phyloP scores from a whole-genome alignment of 1,284 basidiomycete species.

The Papiliotrema terrestris region DNA sequence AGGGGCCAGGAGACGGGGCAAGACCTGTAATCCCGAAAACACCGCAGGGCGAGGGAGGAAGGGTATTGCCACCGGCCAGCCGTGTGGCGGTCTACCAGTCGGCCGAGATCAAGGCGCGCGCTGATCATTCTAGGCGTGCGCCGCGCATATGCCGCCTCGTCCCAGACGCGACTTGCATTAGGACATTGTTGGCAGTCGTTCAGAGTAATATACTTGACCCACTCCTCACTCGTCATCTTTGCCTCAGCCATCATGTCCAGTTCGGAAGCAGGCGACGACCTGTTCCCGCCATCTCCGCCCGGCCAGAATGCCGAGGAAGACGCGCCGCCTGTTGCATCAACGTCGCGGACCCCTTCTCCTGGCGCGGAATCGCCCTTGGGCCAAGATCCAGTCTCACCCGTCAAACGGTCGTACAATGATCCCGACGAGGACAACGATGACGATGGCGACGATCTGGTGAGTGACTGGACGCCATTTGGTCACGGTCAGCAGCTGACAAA shows the following conservation, averaged over 20 bases:
- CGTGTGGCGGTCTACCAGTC: not conserved
- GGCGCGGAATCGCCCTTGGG: not conserved
- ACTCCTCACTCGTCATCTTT: not conserved
- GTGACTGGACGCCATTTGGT: not conserved
- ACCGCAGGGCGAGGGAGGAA: not conserved
- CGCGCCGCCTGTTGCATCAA: constrained; percentile 2
- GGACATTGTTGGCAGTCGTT: not conserved
- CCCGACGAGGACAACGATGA: constrained; percentile 18
- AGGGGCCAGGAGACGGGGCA: not conserved
- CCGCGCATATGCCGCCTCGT: not conserved
- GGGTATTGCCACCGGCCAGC: not conserved
- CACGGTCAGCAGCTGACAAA: not conserved
- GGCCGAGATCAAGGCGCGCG: not conserved
- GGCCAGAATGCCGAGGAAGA: constrained; percentile 3
- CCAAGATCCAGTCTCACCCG: not conserved
- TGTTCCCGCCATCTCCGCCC: constrained; percentile 30
- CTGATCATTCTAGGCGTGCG: not conserved
- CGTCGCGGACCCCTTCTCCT: not conserved
- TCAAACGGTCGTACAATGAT: not conserved
- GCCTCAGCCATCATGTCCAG: constrained; percentile 29
- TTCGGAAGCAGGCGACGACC: constrained; percentile 31
- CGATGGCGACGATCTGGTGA: constrained; percentile 26
- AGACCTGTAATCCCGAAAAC: no score
- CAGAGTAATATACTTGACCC: no score
- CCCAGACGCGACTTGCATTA: not conserved